Percentiles rank a stretch among this genome's conserved stretches.
These are phyloP conservation scores for Solanum chmielewskii DNA, from an alignment of 257 asterid species.

Conservation along the genomic window DNA sequence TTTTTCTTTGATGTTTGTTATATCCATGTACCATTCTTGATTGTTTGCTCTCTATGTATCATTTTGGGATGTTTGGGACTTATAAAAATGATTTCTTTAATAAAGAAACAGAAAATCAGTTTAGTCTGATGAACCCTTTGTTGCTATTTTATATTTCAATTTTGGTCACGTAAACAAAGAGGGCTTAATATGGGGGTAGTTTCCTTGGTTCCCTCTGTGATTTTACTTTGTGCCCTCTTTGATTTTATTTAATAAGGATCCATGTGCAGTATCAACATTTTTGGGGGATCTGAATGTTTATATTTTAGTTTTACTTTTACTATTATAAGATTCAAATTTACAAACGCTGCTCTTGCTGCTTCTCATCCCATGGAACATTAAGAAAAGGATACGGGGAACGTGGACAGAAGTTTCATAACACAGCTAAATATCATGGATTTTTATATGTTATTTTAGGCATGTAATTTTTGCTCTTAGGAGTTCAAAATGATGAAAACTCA, in stretches of 20 bases:
- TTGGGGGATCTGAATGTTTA: neutral
- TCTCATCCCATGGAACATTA: too few relatives aligned
- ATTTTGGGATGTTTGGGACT: neutral
- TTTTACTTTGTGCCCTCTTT: neutral
- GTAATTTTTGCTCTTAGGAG: neutral
- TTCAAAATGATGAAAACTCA: neutral
- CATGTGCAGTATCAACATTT: neutral
- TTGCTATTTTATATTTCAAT: neutral
- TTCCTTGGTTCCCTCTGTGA: neutral
- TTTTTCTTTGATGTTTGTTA: neutral
- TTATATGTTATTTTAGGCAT: neutral
- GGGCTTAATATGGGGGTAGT: neutral
- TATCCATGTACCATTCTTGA: neutral
- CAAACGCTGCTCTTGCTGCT: neutral
- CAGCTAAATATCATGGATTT: neutral
- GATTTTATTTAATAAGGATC: neutral
- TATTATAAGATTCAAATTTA: neutral
- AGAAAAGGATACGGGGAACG: neutral
- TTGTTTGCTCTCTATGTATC: neutral
- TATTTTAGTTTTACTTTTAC: neutral
- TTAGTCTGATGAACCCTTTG: neutral
- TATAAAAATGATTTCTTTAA: neutral
- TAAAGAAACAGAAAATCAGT: neutral
- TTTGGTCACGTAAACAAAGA: neutral
- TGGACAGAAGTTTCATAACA: neutral